phyloP scores from a whole-genome alignment of 805 yeast genomes.

The Wickerhamomyces bovis region DNA sequence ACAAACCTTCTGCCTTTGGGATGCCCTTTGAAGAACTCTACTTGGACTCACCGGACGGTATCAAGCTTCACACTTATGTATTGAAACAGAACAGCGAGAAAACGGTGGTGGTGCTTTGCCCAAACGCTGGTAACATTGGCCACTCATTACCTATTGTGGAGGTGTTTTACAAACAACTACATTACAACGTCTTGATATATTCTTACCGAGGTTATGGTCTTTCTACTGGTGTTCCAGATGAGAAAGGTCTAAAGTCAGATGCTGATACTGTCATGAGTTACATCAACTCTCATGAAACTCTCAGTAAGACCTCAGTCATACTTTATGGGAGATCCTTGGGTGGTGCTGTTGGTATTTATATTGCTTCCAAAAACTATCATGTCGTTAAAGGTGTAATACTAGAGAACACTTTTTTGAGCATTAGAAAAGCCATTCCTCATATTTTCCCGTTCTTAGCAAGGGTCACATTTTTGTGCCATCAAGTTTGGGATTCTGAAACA shows the following conservation, averaged over 20 bases:
- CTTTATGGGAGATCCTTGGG: conserved; percentile 90
- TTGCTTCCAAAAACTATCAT: conserved; percentile 53
- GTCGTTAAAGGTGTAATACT: conserved; percentile 59
- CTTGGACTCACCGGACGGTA: conserved; percentile 66
- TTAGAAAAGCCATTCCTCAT: conserved; percentile 67
- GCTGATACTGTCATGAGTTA: conserved; percentile 66
- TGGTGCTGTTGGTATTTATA: conserved; percentile 88
- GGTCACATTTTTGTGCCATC: conserved; percentile 59
- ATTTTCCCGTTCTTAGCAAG: conserved; percentile 62
- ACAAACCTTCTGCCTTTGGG: conserved; percentile 67
- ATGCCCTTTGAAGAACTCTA: conserved; percentile 58
- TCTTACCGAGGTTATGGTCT: conserved; percentile 90
- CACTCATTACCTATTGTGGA: conserved; percentile 78
- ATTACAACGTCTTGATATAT: conserved; percentile 74
- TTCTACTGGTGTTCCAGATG: conserved; percentile 72
- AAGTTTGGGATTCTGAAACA: conserved; percentile 75
- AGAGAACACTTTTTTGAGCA: conserved; percentile 81
- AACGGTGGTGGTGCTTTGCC: conserved; percentile 74
- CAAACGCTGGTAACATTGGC: conserved; percentile 96
- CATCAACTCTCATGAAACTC: conserved; percentile 46
- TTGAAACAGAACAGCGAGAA: conserved; percentile 54
- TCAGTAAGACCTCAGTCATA: conserved; percentile 47
- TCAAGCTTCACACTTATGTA: conserved; percentile 56
- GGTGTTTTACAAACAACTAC: conserved; percentile 53
- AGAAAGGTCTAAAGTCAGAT: conserved; percentile 74